A percentile compares a stretch with the other conserved stretches of the same genome.
These are phyloP conservation scores for Aspergillus hancockii DNA, from an alignment of 495 filamentous ascomycete genomes.

Conservation along the genomic window DNA sequence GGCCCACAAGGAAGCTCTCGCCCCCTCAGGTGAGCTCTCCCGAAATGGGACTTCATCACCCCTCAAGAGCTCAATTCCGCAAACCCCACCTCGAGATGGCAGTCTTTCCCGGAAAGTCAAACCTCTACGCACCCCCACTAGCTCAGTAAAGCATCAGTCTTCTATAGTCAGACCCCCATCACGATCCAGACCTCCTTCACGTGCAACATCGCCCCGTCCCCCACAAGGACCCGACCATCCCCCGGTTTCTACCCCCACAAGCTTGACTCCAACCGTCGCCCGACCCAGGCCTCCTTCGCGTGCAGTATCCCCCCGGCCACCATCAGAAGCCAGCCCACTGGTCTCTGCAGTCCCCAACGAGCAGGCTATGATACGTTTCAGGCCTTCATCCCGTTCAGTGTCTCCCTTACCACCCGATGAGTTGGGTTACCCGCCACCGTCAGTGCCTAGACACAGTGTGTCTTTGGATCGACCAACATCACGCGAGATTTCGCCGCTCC, in stretches of 20 bases:
- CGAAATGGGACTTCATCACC: conserved; percentile 31
- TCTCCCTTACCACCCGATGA: conserved; percentile 34
- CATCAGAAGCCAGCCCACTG: not conserved
- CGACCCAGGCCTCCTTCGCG: conserved; percentile 12
- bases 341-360: conserved; percentile 4
- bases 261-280: not conserved
- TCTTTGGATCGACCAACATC: conserved; percentile 34
- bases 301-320: conserved; percentile 11
- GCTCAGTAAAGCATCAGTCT: conserved; percentile 38
- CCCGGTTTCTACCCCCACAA: not conserved
- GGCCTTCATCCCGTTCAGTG: conserved; percentile 15
- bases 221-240: conserved; percentile 11
- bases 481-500: conserved; percentile 37
- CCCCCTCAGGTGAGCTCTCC: conserved; percentile 42
- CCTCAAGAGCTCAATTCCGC: conserved; percentile 44
- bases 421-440: conserved; percentile 31
- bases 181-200: conserved; percentile 31
- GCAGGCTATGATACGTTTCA: not conserved
- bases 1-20: conserved; percentile 52
- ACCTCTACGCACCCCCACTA: conserved; percentile 43
- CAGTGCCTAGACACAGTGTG: conserved; percentile 28
- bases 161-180: conserved; percentile 36
- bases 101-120: conserved; percentile 35
- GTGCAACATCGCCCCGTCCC: conserved; percentile 27
- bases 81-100: conserved; percentile 49